Base-by-base conservation (phyloP, 441 rosid genomes). In the Isatis lusitanica region DNA sequence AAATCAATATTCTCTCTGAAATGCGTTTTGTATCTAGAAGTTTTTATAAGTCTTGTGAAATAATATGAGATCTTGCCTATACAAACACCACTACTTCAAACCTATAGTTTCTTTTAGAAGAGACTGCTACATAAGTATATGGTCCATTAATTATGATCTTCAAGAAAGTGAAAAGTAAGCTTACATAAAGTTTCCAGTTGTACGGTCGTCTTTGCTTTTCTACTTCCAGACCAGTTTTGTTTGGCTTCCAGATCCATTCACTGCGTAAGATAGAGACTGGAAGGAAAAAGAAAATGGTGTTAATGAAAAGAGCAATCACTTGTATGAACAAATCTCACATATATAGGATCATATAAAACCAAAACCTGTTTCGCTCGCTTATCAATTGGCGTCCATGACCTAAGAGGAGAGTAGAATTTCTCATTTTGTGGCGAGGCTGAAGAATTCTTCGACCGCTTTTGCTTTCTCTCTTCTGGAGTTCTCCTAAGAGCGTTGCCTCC, bases 201-300 rank as follows among this genome's bases (percentile, higher is more conserved):
- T 44, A 39, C 2, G 58, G 56, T 73, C 26, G 48, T 77, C 72
- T 33, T 77, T 81, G 51, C 63, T 62, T 82, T 82, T 81, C n/a
- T 87, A 84, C 40, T 82, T 85, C 97, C 98, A 93, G 50, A 96
- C 87, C 50, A 96, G 88, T 85, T 83, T 89, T 28, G 97, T 86
- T 81, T 88, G 98, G 73, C 83, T 76, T 75, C 90, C 93, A 73
- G 70, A 79, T 74, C 81, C 90, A 66, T 74, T 83, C 68, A 33
- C 80, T 55, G 83, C 81, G 71, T 74, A 93, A 69, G 94, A 83
- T 55, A 93, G 83, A 66, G 85, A 82, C 93, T 96, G 87, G 73
- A 88, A 42, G 43, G 47, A 65, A 73, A 26, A 0, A n/a, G 10
- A 42, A 13, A 70, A 68, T 40, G 55, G 28, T 58, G 36, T 66